phyloP scores from a whole-genome alignment of 148 eudicot species.

The Diospyros kaki region DNA sequence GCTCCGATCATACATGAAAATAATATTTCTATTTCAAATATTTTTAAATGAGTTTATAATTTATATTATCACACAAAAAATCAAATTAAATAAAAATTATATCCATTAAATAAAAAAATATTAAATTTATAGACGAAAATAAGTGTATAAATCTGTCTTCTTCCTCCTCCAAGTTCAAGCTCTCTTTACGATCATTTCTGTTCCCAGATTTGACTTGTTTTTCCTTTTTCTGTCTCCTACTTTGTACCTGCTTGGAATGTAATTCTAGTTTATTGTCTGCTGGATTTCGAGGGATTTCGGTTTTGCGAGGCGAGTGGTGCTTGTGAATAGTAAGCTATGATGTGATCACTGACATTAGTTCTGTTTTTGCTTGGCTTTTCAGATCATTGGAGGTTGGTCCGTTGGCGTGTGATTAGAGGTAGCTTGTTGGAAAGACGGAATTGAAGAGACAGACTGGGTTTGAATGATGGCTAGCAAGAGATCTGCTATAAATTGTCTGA shows the following conservation, averaged over 20 bases:
- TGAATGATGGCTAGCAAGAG: conserved; percentile 54
- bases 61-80: too few species aligned
- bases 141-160: too few species aligned
- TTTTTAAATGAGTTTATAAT: too few species aligned
- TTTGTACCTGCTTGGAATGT: neutral
- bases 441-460: conserved; percentile 19
- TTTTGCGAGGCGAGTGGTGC: neutral
- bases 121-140: too few species aligned
- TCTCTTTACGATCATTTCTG: neutral
- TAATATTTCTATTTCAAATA: too few species aligned
- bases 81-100: too few species aligned
- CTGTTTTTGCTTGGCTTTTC: conserved; percentile 12
- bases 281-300: neutral
- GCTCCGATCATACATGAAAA: too few species aligned
- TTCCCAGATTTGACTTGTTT: neutral
- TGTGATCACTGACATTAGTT: conserved; percentile 7
- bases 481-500: conserved; percentile 22
- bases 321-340: neutral
- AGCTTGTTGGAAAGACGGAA: conserved; percentile 12
- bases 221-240: neutral
- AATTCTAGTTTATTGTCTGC: neutral
- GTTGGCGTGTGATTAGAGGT: conserved; percentile 19
- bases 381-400: conserved; percentile 20
- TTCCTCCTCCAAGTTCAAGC: neutral
- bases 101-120: too few species aligned